These are phyloP conservation scores for Trypanosoma boissoni DNA, from an alignment of 208 protist species.

Conservation along the genomic window DNA sequence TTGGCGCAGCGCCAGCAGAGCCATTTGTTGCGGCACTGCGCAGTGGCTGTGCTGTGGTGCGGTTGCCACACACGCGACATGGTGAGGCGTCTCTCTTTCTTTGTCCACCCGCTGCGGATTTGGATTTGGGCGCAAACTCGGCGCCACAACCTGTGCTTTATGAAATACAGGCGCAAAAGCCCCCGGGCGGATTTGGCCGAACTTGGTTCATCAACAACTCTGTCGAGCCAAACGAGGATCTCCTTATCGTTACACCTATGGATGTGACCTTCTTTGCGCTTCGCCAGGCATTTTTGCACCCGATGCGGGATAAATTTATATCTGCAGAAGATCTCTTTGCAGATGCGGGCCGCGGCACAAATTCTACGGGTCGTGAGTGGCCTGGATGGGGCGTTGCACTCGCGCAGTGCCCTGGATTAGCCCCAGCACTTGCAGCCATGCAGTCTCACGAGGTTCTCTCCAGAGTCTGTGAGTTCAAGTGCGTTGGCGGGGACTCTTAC, in stretches of 20 bases:
- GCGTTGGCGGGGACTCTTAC: constrained; percentile 30
- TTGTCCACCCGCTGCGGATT: constrained; percentile 11
- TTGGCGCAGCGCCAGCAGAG: background rate
- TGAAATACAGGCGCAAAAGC: constrained; percentile 45
- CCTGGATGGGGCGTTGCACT: constrained; percentile 40
- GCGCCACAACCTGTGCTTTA: constrained; percentile 18
- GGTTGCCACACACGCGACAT: constrained; percentile 67
- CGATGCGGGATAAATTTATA: constrained; percentile 31
- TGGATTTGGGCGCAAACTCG: background rate
- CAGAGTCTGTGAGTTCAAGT: constrained; percentile 48
- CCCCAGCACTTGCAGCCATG: constrained; percentile 27
- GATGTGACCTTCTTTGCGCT: constrained; percentile 64
- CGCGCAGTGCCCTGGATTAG: constrained; percentile 28
- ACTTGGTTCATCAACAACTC: constrained; percentile 50
- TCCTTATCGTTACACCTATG: constrained; percentile 54
- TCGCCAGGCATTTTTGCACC: constrained; percentile 26
- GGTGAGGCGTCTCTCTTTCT: constrained; percentile 48
- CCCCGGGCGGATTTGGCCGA: constrained; percentile 48
- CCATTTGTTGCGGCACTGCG: background rate
- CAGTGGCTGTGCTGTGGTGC: constrained; percentile 27
- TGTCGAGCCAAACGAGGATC: constrained; percentile 23
- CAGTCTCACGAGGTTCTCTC: constrained; percentile 34
- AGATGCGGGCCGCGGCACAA: background rate
- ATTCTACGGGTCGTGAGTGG: constrained; percentile 19
- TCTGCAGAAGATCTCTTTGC: constrained; percentile 32